phyloP scores from a whole-genome alignment of 2,329 filamentous ascomycete species.

The Thelonectria olida region DNA sequence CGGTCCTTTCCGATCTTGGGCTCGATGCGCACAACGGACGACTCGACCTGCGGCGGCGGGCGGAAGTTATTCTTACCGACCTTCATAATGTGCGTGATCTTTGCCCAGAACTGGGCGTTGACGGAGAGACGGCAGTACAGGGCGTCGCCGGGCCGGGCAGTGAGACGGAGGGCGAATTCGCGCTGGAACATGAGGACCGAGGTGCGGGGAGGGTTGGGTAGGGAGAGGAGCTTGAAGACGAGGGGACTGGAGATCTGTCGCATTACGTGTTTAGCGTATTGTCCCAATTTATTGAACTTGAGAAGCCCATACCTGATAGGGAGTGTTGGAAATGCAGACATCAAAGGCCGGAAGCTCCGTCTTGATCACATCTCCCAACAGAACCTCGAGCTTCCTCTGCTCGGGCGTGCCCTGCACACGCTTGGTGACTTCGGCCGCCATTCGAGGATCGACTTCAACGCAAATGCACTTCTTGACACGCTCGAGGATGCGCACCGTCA shows the following conservation, averaged over 20 bases:
- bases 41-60: constrained; percentile 92
- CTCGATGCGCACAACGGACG: constrained; percentile 87
- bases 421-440: constrained; percentile 95
- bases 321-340: constrained; percentile 78
- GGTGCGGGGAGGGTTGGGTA: constrained; percentile 81
- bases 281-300: neutral
- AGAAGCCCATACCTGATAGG: constrained; percentile 64
- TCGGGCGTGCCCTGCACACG: constrained; percentile 90
- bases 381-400: constrained; percentile 84
- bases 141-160: constrained; percentile 86
- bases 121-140: constrained; percentile 92
- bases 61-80: constrained; percentile 97
- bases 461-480: constrained; percentile 84
- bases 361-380: constrained; percentile 90
- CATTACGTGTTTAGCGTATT: constrained; percentile 25
- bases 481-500: constrained; percentile 89
- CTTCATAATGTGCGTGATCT: constrained; percentile 80
- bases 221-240: constrained; percentile 87
- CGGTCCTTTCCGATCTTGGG: constrained; percentile 81
- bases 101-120: constrained; percentile 89
- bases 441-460: constrained; percentile 93
- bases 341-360: constrained; percentile 80
- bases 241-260: constrained; percentile 85
- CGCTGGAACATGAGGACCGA: constrained; percentile 97
- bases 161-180: constrained; percentile 90